phyloP scores from a whole-genome alignment of 345 rosid species.

The Psidium guajava region DNA sequence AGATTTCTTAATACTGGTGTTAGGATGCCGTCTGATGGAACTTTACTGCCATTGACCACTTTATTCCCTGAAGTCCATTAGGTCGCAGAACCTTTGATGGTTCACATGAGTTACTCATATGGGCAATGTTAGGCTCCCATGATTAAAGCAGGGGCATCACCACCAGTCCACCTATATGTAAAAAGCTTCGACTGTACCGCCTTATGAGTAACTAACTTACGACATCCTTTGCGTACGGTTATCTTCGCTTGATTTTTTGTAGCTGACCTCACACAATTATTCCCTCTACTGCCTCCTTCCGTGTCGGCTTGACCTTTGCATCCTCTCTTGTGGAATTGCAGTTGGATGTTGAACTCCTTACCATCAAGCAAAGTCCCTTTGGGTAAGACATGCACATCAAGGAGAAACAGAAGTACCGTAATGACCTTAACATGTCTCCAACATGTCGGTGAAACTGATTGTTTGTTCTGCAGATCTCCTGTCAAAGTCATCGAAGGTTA shows the following conservation, averaged over 20 bases:
- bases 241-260: neutral
- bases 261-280: neutral
- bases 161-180: neutral
- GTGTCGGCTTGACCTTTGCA: neutral
- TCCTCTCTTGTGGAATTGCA: conserved; percentile 10
- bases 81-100: neutral
- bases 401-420: neutral
- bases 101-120: neutral
- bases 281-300: neutral
- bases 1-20: neutral
- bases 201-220: neutral
- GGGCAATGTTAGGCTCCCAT: neutral
- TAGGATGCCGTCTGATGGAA: neutral
- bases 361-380: conserved; percentile 87
- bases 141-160: neutral
- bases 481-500: conserved; percentile 81
- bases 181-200: neutral
- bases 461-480: conserved; percentile 45
- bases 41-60: neutral
- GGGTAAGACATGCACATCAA: conserved; percentile 36
- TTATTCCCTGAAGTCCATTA: neutral
- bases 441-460: neutral
- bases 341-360: conserved; percentile 76
- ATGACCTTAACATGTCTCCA: neutral
- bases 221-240: neutral